Evolutionary conservation across 495 filamentous ascomycete genomes (phyloP).

Genomic region (Ascodesmis nigricans): DNA sequence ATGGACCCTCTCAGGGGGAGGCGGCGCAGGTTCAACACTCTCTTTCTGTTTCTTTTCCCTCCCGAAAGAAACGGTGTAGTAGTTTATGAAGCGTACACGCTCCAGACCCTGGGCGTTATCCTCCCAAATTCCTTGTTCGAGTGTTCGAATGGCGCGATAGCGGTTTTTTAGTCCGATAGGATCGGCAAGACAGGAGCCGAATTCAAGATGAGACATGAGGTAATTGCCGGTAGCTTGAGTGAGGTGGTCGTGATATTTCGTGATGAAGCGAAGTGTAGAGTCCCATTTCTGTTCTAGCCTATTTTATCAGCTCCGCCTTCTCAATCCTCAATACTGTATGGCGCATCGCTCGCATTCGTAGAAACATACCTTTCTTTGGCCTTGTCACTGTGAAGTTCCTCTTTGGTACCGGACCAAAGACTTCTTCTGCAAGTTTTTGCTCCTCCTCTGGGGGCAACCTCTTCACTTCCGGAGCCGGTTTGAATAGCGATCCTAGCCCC

Average conservation of each 20-base stretch:
- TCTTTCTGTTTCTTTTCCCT: conserved; percentile 36
- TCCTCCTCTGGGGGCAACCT: conserved; percentile 8
- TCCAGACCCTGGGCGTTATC: conserved; percentile 20
- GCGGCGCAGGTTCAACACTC: conserved; percentile 17
- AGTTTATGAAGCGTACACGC: conserved; percentile 62
- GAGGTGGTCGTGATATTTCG: conserved; percentile 50
- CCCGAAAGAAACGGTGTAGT: conserved; percentile 70
- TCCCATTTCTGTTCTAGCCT: conserved; percentile 10
- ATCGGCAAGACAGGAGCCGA: conserved; percentile 61
- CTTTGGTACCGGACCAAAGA: conserved; percentile 10
- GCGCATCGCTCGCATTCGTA: too few species aligned
- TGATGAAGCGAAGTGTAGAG: conserved; percentile 37
- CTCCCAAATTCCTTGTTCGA: conserved; percentile 54
- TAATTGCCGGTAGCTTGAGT: conserved; percentile 46
- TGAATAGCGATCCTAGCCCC: conserved; percentile 57
- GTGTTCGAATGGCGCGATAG: conserved; percentile 38
- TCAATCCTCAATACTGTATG: too few species aligned
- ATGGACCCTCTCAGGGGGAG: conserved; percentile 4
- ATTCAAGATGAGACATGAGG: conserved; percentile 60
- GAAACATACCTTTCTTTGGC: conserved; percentile 13
- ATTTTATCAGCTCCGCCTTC: background rate
- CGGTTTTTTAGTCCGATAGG: conserved; percentile 43
- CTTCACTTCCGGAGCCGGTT: conserved; percentile 32
- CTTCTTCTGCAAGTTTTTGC: background rate
- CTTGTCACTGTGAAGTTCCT: conserved; percentile 14